phyloP scores from a whole-genome alignment of 2,329 filamentous ascomycete genomes.

The Exophiala aquamarina region DNA sequence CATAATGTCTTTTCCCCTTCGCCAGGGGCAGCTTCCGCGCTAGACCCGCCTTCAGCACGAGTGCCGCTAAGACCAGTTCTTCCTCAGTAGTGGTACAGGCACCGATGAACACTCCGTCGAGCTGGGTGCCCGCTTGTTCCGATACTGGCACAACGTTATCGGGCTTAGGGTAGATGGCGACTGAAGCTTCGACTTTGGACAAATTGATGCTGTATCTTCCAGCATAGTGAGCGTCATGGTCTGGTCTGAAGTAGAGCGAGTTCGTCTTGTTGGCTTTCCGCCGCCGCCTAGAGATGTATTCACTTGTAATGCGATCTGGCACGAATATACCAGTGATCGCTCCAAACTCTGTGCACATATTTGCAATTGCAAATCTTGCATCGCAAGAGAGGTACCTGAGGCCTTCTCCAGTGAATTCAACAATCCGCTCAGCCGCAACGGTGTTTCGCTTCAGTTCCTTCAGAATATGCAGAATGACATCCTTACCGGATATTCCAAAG shows the following conservation, averaged over 20 bases:
- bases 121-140: slow-evolving; percentile 31
- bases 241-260: slow-evolving; percentile 41
- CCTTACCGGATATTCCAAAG: slow-evolving; percentile 45
- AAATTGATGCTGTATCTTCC: slow-evolving; percentile 41
- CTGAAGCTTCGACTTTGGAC: slow-evolving; percentile 36
- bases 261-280: slow-evolving; percentile 35
- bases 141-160: slow-evolving; percentile 46
- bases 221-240: slow-evolving; percentile 41
- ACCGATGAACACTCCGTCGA: slow-evolving; percentile 49
- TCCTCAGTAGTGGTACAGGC: slow-evolving; percentile 50
- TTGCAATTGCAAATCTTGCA: slow-evolving; percentile 48
- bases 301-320: slow-evolving; percentile 38
- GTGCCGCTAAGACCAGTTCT: slow-evolving; percentile 43
- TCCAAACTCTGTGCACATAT: slow-evolving; percentile 51
- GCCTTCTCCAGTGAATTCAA: slow-evolving; percentile 48
- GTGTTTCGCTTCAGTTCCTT: slow-evolving; percentile 47
- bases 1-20: slow-evolving; percentile 41
- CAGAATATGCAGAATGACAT: slow-evolving; percentile 48
- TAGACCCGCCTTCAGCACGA: slow-evolving; percentile 43
- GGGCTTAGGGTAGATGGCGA: slow-evolving; percentile 44
- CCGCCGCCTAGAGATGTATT: slow-evolving; percentile 38
- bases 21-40: slow-evolving; percentile 33
- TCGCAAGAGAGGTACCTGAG: slow-evolving; percentile 41
- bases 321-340: slow-evolving; percentile 46
- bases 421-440: slow-evolving; percentile 44